These are phyloP conservation scores for Neoconidiobolus thromboides DNA, from an alignment of 371 early-diverging fungal species.

Conservation along the genomic window DNA sequence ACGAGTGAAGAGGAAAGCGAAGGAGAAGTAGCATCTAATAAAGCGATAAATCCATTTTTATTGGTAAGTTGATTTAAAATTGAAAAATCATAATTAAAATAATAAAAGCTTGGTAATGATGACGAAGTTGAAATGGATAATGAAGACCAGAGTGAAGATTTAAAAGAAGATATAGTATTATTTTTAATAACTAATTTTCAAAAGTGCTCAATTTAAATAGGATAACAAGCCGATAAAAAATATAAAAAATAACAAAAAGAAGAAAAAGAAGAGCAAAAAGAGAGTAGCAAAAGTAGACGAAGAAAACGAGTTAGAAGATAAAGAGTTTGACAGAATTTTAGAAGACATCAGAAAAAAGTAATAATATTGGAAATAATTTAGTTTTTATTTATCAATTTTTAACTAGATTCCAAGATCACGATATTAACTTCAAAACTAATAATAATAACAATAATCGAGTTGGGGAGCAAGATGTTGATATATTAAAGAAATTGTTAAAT, in stretches of 20 bases:
- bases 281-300: background rate
- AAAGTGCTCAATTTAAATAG: background rate
- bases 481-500: background rate
- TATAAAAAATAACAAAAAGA: background rate
- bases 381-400: too few relatives aligned
- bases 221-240: background rate
- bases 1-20: too few relatives aligned
- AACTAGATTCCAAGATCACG: too few relatives aligned
- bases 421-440: too few relatives aligned
- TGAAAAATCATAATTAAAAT: background rate
- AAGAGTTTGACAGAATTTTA: background rate
- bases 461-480: too few relatives aligned
- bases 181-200: background rate
- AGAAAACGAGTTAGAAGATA: background rate
- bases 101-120: background rate
- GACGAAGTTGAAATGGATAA: background rate
- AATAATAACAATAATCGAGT: too few relatives aligned
- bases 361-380: background rate
- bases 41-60: too few relatives aligned
- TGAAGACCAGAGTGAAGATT: background rate
- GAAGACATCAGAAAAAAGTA: background rate
- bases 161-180: background rate
- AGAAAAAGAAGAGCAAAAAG: background rate
- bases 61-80: too few relatives aligned
- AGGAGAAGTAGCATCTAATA: too few relatives aligned